Base-by-base conservation (phyloP, 306 rosid species). In the Vicia sativa region DNA sequence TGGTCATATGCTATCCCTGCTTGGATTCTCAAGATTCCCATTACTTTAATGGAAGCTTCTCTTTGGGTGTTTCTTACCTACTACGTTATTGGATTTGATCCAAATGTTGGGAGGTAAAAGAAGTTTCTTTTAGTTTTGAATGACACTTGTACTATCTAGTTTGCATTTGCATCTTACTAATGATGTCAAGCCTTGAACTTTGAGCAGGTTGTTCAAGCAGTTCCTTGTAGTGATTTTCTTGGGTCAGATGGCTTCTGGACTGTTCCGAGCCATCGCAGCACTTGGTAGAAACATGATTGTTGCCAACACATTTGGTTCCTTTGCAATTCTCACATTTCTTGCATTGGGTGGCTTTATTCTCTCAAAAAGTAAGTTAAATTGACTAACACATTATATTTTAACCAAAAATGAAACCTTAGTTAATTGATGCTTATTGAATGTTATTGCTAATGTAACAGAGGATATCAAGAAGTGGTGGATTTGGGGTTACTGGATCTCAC, bases 401-500 rank as follows among this genome's bases (percentile, higher is more conserved):
- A 6, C 7, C 6, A 11, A 29, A 53, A 12, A 31, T 53, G 34
- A 7, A 14, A 58, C n/a, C 26, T 52, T 63, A 29, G 11, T 48
- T 29, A 64, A 64, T 38, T 13, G 65, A 64, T 52, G 57, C 9
- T 63, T 63, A 11, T 70, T 60, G 31, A 29, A 54, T 76, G 58
- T 63, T 26, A 5, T 71, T 72, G 26, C 39, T 5, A 25, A 19
- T 68, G 38, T n/a, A 48, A 70, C 81, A 82, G 90, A 70, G 28
- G 35, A 80, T 63, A 69, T 85, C 67, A 82, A 82, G 62, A 28
- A 39, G 5, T 85, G 90, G 90, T 77, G 85, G 81, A 78, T 80
- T 44, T 85, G 90, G 85, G 90, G 82, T 65, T 82, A 46, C 78
- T 85, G 84, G 86, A 52, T 70, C n/a, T 85, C 90, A 48, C 90